phyloP scores from a whole-genome alignment of 768 basidiomycete genomes.

The Kwoniella sp. region DNA sequence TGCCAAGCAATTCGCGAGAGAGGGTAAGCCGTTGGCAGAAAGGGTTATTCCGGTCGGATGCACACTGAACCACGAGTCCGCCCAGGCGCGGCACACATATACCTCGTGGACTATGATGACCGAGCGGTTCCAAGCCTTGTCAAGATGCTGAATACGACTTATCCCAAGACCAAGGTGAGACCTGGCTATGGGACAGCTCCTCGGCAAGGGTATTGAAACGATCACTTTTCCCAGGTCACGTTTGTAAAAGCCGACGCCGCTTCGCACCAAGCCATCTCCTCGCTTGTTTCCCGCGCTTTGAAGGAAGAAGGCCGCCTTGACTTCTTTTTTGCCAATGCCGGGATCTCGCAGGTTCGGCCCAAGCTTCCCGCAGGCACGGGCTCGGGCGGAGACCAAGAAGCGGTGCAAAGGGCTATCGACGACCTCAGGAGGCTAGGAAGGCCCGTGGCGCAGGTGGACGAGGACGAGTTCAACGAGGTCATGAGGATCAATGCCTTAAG shows the following conservation, averaged over 20 bases:
- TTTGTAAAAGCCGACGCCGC: constrained; percentile 76
- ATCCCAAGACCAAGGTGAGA: constrained; percentile 73
- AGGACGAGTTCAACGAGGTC: constrained; percentile 66
- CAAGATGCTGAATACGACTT: constrained; percentile 61
- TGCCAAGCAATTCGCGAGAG: constrained; percentile 24
- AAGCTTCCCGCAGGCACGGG: not conserved
- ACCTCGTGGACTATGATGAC: constrained; percentile 67
- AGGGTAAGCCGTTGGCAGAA: constrained; percentile 5
- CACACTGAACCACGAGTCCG: not conserved
- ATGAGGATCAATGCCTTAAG: constrained; percentile 74
- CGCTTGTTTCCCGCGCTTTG: constrained; percentile 66
- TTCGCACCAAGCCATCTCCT: constrained; percentile 64
- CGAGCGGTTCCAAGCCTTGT: constrained; percentile 69
- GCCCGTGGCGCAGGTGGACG: constrained; percentile 57
- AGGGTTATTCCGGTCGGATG: no score
- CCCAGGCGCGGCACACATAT: constrained; percentile 70
- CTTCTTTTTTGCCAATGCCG: constrained; percentile 90
- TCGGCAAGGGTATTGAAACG: not conserved
- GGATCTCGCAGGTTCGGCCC: constrained; percentile 31
- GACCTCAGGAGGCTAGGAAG: not conserved
- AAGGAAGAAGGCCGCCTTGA: constrained; percentile 81
- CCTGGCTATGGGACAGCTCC: not conserved
- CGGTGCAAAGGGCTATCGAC: not conserved
- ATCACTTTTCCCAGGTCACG: constrained; percentile 60
- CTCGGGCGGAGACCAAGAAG: not conserved